Percentiles rank a stretch among this genome's conserved stretches.
These are phyloP conservation scores for Arachis hypogaea DNA, from an alignment of 306 rosid genomes.

Conservation along the genomic window DNA sequence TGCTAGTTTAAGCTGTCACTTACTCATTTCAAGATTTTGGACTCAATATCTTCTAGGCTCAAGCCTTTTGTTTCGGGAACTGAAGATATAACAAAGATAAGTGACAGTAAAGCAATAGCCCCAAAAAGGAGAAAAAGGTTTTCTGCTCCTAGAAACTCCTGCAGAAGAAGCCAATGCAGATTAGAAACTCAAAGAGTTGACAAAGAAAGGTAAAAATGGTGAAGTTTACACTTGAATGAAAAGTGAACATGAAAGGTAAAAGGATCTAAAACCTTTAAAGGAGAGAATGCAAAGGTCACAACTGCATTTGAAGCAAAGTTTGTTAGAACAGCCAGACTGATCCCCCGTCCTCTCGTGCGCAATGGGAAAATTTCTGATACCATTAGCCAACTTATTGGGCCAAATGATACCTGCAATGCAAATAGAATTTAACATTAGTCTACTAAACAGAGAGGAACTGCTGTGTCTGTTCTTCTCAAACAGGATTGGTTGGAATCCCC, in stretches of 20 bases:
- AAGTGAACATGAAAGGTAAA: conserved; percentile 14
- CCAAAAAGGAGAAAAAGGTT: conserved; percentile 94
- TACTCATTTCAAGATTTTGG: conserved; percentile 61
- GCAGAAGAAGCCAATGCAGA: conserved; percentile 44
- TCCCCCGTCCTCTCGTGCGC: conserved; percentile 93
- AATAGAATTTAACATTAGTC: conserved; percentile 32
- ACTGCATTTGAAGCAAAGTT: conserved; percentile 91
- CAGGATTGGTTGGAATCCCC: conserved; percentile 12
- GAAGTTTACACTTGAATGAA: conserved; percentile 17
- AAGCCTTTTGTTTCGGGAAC: conserved; percentile 97
- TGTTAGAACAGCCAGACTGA: conserved; percentile 93
- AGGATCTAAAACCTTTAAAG: conserved; percentile 64
- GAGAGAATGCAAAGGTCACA: conserved; percentile 89
- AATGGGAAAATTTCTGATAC: conserved; percentile 92
- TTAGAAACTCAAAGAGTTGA: conserved; percentile 23
- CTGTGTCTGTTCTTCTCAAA: no score
- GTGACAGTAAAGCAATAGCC: conserved; percentile 71
- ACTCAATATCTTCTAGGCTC: conserved; percentile 92
- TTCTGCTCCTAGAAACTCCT: conserved; percentile 93
- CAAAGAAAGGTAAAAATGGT: conserved; percentile 12
- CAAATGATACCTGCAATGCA: conserved; percentile 85
- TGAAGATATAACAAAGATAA: conserved; percentile 59
- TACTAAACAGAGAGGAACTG: neutral
- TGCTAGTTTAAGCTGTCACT: conserved; percentile 49
- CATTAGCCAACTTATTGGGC: conserved; percentile 99